Evolutionary conservation across 2,329 filamentous ascomycete genomes (phyloP), one percentile per base, ranked within the genome.

Genomic region (Xylaria polymorpha): DNA sequence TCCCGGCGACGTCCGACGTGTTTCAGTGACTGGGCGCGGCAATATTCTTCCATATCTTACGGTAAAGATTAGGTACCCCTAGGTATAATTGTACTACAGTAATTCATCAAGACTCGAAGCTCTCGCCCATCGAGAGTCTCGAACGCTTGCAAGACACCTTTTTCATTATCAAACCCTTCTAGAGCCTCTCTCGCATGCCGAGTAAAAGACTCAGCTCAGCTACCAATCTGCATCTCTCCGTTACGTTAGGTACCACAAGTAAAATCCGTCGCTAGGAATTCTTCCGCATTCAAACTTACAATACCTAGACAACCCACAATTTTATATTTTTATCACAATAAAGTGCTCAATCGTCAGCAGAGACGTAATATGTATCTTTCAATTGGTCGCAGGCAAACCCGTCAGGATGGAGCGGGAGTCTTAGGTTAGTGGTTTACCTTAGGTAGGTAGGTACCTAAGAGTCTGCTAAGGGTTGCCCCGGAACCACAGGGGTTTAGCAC

Each of bases 1-100:
- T 39, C 55, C 25, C 63, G 63, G 56, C 44, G 58, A 55, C 41
- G 37, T 61, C 63, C 63, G 63, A 66, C n/a, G 15, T 48, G 39
- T 32, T 55, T 35, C 39, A 48, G 48, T 15, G 48, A 60, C 56
- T 35, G 18, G 37, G n/a, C 25, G 25, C 25, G 9, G 20, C 22
- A 29, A 43, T 14, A 22, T 29, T 32, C n/a, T n/a, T 6, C 4
- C 10, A 9, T 25, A 0, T 56, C 37, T 25, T 57, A 61, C 25
- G 25, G 25, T 29, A 29, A 29, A 29, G 25, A 12, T 18, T 29
- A 32, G 25, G 8, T 51, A 9, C 3, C 22, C 7, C 8, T 50
- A 12, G 20, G 44, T 25, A 48, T 12, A n/a, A n/a, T n/a, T n/a
- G 10, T 22, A 18, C 15, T 46, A 35, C 5, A 18, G 8, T 20